Conservation (phyloP, 306 rosid species). For the Acacia confusa region DNA sequence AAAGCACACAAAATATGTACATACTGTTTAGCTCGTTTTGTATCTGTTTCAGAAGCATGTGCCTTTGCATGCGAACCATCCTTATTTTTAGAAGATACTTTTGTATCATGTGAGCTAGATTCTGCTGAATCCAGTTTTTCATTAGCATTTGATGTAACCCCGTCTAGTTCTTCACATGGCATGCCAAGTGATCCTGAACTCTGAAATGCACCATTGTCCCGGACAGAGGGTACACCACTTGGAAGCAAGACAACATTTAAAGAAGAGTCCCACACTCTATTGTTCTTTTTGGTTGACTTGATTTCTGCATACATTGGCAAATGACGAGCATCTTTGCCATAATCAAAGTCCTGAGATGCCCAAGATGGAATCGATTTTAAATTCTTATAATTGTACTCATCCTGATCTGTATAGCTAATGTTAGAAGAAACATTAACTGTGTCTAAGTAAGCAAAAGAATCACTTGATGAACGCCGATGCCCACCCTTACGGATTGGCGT, state of each 20-base stretch:
- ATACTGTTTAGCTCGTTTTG: slow-evolving; percentile 98
- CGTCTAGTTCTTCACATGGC: slow-evolving; percentile 71
- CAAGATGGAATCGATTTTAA: slow-evolving; percentile 57
- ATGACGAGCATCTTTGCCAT: slow-evolving; percentile 70
- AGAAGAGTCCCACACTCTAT: slow-evolving; percentile 77
- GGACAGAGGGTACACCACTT: slow-evolving; percentile 55
- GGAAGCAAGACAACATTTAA: slow-evolving; percentile 46
- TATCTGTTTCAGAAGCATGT: slow-evolving; percentile 74
- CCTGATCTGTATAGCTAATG: slow-evolving; percentile 54
- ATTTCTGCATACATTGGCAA: slow-evolving; percentile 58
- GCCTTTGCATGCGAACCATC: slow-evolving; percentile 63
- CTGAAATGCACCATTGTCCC: slow-evolving; percentile 55
- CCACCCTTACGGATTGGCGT: slow-evolving; percentile 90
- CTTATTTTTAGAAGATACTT: slow-evolving; percentile 61
- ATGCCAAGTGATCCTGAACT: slow-evolving; percentile 59
- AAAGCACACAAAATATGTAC: slow-evolving; percentile 33
- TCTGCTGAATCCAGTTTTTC: slow-evolving; percentile 64
- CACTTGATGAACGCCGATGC: slow-evolving; percentile 98
- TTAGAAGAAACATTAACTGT: slow-evolving; percentile 51
- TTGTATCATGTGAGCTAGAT: slow-evolving; percentile 62
- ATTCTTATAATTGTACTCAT: slow-evolving; percentile 63
- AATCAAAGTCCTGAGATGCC: slow-evolving; percentile 83
- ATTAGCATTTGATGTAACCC: slow-evolving; percentile 47
- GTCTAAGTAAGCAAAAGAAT: slow-evolving; percentile 90
- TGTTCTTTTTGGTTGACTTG: slow-evolving; percentile 65